Evolutionary conservation across 345 rosid species (phyloP).

Genomic region (Brassica nigra): DNA sequence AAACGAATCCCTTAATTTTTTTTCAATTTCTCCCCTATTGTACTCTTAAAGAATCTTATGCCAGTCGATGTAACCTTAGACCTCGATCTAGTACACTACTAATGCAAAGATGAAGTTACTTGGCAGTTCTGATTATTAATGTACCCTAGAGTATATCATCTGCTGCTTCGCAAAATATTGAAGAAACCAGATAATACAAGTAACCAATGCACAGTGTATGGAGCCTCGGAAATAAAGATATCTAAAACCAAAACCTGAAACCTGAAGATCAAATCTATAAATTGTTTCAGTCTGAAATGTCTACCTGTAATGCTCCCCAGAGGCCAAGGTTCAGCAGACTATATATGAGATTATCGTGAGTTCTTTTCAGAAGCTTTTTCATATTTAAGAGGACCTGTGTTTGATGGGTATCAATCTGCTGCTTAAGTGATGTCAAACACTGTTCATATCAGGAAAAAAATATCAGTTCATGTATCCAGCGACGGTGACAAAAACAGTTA

Average conservation of each 20-base stretch:
- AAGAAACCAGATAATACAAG: conserved; percentile 26
- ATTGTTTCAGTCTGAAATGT: conserved; percentile 22
- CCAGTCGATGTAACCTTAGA: conserved; percentile 27
- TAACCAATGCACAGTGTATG: conserved; percentile 3
- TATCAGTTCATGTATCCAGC: conserved; percentile 24
- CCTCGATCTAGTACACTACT: conserved; percentile 16
- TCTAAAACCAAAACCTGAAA: conserved; percentile 17
- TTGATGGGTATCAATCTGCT: conserved; percentile 51
- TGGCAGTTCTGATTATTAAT: conserved; percentile 9
- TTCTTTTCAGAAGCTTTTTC: conserved; percentile 55
- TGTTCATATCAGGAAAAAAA: conserved; percentile 48
- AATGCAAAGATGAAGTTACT: conserved; percentile 22
- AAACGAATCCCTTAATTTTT: conserved; percentile 1
- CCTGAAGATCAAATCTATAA: conserved; percentile 12
- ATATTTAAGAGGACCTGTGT: conserved; percentile 49
- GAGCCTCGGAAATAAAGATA: conserved; percentile 11
- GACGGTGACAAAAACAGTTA: conserved; percentile 29
- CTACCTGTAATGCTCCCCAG: conserved; percentile 82
- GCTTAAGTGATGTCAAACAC: conserved; percentile 62
- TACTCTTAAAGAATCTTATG: conserved; percentile 23
- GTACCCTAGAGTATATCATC: conserved; percentile 22
- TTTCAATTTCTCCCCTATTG: neutral
- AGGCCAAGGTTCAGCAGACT: conserved; percentile 76
- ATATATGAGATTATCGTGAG: conserved; percentile 69
- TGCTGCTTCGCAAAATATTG: conserved; percentile 20